phyloP scores from a whole-genome alignment of 352 stramenopile genomes.

The Phytophthora chlamydospora region DNA sequence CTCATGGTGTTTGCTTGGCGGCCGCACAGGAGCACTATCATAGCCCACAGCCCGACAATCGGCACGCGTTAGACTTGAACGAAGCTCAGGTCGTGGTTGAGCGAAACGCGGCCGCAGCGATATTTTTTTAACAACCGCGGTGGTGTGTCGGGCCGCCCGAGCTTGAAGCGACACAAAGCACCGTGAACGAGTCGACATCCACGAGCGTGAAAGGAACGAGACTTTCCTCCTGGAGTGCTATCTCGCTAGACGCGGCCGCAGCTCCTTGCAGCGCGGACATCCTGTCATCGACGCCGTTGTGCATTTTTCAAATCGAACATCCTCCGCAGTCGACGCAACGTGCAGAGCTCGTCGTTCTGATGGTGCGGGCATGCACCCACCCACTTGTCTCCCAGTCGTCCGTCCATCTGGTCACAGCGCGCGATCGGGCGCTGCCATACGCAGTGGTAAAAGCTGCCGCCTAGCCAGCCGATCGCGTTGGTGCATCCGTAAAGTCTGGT shows the following conservation, averaged over 20 bases:
- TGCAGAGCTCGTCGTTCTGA: slow-evolving; percentile 14
- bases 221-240: too few relatives aligned
- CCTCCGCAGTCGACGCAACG: slow-evolving; percentile 11
- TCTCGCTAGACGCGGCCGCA: not conserved
- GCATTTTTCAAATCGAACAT: slow-evolving; percentile 32
- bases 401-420: slow-evolving; percentile 16
- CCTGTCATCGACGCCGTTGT: slow-evolving; percentile 1
- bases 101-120: too few relatives aligned
- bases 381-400: slow-evolving; percentile 17
- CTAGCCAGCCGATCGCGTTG: slow-evolving; percentile 20
- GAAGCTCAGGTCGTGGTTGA: too few relatives aligned
- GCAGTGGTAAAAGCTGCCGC: slow-evolving; percentile 13
- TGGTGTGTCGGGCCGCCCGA: too few relatives aligned
- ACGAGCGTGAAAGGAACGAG: too few relatives aligned
- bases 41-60: too few relatives aligned
- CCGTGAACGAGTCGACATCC: too few relatives aligned
- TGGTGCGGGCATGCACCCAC: slow-evolving; percentile 15
- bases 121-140: too few relatives aligned
- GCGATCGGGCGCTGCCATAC: slow-evolving; percentile 17
- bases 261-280: slow-evolving; percentile 3
- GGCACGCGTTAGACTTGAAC: too few relatives aligned
- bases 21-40: too few relatives aligned
- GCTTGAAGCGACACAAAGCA: too few relatives aligned
- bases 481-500: slow-evolving; percentile 37
- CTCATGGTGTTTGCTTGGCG: too few relatives aligned